phyloP scores from a whole-genome alignment of 2,329 filamentous ascomycete genomes.

The Talaromyces sp. region DNA sequence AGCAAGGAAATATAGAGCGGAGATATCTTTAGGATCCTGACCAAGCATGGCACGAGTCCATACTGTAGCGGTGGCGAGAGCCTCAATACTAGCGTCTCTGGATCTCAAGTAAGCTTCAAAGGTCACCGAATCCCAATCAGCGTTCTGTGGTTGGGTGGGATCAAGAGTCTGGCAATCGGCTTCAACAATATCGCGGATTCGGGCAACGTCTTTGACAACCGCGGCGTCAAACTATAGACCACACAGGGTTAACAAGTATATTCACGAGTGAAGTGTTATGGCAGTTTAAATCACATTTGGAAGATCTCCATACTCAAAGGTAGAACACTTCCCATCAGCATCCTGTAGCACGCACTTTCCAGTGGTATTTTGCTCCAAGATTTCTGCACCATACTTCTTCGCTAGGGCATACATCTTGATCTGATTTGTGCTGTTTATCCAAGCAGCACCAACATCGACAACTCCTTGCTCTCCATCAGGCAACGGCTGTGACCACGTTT shows the following conservation, averaged over 20 bases:
- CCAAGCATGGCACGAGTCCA: slow-evolving; percentile 54
- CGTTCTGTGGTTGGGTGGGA: not conserved
- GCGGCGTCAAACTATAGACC: not conserved
- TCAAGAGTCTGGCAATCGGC: not conserved
- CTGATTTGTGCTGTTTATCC: slow-evolving; percentile 38
- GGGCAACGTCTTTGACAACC: not conserved
- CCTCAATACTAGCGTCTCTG: not conserved
- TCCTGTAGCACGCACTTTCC: slow-evolving; percentile 32
- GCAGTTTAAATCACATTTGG: slow-evolving; percentile 9
- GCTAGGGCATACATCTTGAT: slow-evolving; percentile 28
- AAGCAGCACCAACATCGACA: slow-evolving; percentile 36
- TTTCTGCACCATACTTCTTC: slow-evolving; percentile 28
- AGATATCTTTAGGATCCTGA: slow-evolving; percentile 49
- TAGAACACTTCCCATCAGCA: slow-evolving; percentile 20
- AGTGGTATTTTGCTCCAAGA: slow-evolving; percentile 31
- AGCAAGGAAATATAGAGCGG: slow-evolving; percentile 54
- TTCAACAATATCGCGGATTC: not conserved
- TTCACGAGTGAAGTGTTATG: not conserved
- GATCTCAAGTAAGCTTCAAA: slow-evolving; percentile 1
- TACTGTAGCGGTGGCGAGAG: slow-evolving; percentile 23
- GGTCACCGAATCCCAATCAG: not conserved
- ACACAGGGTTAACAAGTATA: not conserved
- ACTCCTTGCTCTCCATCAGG: slow-evolving; percentile 23
- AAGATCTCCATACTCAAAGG: slow-evolving; percentile 20
- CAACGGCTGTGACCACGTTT: slow-evolving; percentile 32